Conservation (phyloP, 2,329 filamentous ascomycete genomes). For the Juglanconis oblonga region DNA sequence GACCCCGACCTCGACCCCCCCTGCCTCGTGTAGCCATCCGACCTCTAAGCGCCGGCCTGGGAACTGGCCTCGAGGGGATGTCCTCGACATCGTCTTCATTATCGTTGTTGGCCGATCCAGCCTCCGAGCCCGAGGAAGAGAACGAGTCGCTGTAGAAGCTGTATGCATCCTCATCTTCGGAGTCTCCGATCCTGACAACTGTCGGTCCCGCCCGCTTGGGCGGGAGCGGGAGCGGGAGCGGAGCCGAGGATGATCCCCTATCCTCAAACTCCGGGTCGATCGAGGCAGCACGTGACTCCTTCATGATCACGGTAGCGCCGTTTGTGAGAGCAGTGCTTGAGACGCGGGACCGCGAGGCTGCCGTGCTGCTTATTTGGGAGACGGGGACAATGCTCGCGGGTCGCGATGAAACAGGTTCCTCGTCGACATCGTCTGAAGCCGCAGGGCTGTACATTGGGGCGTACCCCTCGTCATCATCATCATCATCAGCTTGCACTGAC, state of each 20-base stretch:
- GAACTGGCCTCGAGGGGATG: constrained; percentile 3
- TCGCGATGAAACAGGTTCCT: constrained; percentile 22
- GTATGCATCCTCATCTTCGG: constrained; percentile 23
- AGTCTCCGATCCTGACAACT: constrained; percentile 30
- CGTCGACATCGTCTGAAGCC: constrained; percentile 20
- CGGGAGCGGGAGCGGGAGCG: constrained; percentile 3
- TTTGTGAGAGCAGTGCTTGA: background rate
- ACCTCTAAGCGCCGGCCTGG: constrained; percentile 19
- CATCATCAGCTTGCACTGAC: background rate
- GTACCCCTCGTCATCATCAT: background rate
- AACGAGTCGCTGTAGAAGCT: constrained; percentile 10
- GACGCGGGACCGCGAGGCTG: constrained; percentile 3
- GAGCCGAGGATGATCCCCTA: constrained; percentile 9
- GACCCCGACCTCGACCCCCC: background rate
- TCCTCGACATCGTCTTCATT: constrained; percentile 15
- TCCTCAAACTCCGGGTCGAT: background rate
- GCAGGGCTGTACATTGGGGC: constrained; percentile 11
- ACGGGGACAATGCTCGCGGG: constrained; percentile 13
- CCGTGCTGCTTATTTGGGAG: constrained; percentile 3
- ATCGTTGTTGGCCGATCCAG: constrained; percentile 18
- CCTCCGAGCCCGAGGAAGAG: constrained; percentile 20
- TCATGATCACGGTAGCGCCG: background rate
- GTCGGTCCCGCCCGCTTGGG: constrained; percentile 26
- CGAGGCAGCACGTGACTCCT: background rate
- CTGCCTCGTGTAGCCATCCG: constrained; percentile 10